Percentiles rank a stretch among this genome's conserved stretches.
phyloP scores from a whole-genome alignment of 1,284 basidiomycete genomes.

The Exobasidium rhododendri region DNA sequence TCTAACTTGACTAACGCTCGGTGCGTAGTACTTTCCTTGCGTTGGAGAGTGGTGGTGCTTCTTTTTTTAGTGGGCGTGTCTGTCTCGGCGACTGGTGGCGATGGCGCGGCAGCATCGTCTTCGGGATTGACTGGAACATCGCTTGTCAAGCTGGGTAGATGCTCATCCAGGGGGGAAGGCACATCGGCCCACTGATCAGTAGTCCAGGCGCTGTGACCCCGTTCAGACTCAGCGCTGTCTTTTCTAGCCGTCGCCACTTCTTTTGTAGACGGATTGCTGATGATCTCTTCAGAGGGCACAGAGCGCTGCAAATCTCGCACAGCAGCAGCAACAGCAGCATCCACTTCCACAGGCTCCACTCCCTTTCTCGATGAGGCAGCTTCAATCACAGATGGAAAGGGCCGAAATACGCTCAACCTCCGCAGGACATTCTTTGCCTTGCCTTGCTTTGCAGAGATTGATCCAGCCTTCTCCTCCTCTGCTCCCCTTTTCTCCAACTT shows the following conservation, averaged over 20 bases:
- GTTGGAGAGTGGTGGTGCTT: no score
- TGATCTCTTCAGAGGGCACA: no score
- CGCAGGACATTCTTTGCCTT: constrained; percentile 22
- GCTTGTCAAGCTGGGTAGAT: neutral
- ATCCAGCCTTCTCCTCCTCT: constrained; percentile 16
- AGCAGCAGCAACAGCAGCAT: neutral
- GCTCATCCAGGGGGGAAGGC: neutral
- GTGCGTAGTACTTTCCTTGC: neutral
- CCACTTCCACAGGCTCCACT: neutral
- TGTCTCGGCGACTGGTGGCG: neutral
- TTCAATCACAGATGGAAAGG: neutral
- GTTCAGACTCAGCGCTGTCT: neutral
- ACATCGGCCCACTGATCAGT: neutral
- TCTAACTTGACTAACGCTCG: neutral
- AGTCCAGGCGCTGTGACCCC: neutral
- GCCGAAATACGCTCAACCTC: neutral
- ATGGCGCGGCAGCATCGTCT: neutral
- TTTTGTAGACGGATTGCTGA: neutral
- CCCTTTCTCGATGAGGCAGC: neutral
- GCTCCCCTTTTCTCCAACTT: constrained; percentile 18
- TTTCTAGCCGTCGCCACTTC: neutral
- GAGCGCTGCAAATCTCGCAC: neutral
- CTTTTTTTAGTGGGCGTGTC: neutral
- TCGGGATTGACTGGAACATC: neutral
- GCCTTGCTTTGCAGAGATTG: constrained; percentile 17